These are phyloP conservation scores for Coniella vitis DNA, from an alignment of 2,329 filamentous ascomycete genomes.

Conservation along the genomic window DNA sequence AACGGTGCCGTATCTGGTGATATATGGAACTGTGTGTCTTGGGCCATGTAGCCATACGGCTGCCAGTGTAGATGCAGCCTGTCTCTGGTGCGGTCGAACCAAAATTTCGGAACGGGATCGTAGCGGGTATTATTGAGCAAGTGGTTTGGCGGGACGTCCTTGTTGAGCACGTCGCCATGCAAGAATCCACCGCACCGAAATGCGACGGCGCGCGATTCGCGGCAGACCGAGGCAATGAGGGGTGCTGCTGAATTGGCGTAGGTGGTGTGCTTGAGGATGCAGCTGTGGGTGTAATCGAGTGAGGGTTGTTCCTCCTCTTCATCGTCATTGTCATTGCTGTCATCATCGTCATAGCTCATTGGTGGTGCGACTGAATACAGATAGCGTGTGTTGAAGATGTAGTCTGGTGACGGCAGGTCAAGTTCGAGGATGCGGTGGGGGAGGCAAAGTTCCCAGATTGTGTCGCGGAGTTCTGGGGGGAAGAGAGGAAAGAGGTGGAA, in stretches of 20 bases:
- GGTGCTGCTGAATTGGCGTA: background rate
- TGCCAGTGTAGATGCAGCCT: background rate
- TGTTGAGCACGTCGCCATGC: background rate
- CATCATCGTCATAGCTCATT: no score
- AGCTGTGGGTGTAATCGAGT: background rate
- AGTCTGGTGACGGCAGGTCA: background rate
- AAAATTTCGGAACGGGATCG: background rate
- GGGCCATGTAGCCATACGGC: no score
- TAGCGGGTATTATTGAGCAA: background rate
- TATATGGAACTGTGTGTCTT: no score
- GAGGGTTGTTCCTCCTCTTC: background rate
- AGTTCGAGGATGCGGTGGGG: background rate
- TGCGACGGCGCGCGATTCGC: constrained; percentile 1
- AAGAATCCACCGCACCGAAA: background rate
- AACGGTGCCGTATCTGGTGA: no score
- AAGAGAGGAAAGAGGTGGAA: background rate
- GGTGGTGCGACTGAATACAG: no score
- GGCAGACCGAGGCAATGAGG: constrained; percentile 1
- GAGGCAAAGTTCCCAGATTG: background rate
- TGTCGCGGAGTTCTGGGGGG: background rate
- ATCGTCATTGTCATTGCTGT: background rate
- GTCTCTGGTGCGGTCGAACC: background rate
- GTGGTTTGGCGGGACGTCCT: background rate
- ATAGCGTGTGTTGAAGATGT: background rate
- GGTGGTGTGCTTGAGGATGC: background rate